Conservation (phyloP, 257 asterid species). For the Mentha longifolia region DNA sequence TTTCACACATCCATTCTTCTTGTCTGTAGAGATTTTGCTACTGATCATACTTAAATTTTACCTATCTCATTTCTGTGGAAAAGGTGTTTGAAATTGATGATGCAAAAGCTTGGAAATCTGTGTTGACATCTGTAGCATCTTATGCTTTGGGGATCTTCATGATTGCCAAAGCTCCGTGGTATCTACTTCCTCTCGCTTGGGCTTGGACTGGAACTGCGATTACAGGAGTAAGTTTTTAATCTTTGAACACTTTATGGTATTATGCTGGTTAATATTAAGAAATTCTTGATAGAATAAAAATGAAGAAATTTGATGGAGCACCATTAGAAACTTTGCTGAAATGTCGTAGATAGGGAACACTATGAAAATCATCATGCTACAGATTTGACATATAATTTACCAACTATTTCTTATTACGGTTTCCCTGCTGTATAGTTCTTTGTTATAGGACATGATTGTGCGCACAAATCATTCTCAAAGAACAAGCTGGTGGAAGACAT, state of each 20-base stretch:
- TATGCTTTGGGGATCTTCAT: constrained; percentile 80
- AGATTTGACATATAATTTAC: constrained; percentile 9
- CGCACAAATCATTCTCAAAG: constrained; percentile 92
- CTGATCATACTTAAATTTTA: constrained; percentile 15
- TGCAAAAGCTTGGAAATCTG: constrained; percentile 88
- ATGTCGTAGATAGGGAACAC: no score
- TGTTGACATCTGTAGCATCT: constrained; percentile 71
- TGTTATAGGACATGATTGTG: constrained; percentile 99
- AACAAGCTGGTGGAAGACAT: constrained; percentile 96
- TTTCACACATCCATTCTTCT: constrained; percentile 1
- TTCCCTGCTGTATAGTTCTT: constrained; percentile 69
- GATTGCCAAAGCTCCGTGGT: constrained; percentile 98
- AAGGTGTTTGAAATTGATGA: constrained; percentile 96
- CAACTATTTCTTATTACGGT: constrained; percentile 31
- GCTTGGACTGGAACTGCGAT: constrained; percentile 99
- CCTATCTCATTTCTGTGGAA: constrained; percentile 24
- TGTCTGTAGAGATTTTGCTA: constrained; percentile 7
- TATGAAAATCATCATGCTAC: no score
- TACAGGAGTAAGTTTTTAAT: constrained; percentile 76
- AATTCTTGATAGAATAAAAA: background rate
- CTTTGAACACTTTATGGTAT: background rate
- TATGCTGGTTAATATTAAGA: constrained; percentile 5
- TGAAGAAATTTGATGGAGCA: background rate
- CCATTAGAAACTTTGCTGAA: background rate
- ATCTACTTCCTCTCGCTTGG: constrained; percentile 99